Percentiles rank a stretch among this genome's conserved stretches.
These are phyloP conservation scores for Daldinia concentrica DNA, from an alignment of 495 filamentous ascomycete genomes.

Conservation along the genomic window DNA sequence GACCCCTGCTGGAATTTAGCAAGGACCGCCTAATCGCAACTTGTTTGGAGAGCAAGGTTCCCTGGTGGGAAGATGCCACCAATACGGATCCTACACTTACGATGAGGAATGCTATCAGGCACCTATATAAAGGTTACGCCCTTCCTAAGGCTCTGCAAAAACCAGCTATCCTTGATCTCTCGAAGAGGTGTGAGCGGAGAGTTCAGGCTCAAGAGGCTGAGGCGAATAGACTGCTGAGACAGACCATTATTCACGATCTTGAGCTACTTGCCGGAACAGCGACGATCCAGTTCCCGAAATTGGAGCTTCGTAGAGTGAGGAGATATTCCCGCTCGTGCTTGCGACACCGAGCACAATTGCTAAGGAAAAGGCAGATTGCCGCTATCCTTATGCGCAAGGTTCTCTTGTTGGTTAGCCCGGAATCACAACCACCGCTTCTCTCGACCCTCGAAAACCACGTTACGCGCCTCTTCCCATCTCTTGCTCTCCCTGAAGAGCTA, in stretches of 20 bases:
- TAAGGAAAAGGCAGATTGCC: constrained; percentile 50
- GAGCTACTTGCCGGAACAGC: constrained; percentile 53
- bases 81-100: constrained; percentile 83
- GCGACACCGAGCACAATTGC: constrained; percentile 42
- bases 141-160: constrained; percentile 77
- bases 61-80: constrained; percentile 87
- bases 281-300: constrained; percentile 52
- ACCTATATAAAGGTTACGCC: constrained; percentile 63
- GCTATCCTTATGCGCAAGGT: constrained; percentile 52
- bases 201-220: constrained; percentile 48
- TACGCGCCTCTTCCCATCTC: constrained; percentile 49
- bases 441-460: constrained; percentile 49
- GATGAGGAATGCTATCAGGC: constrained; percentile 79
- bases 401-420: constrained; percentile 52
- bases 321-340: constrained; percentile 22
- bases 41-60: constrained; percentile 68
- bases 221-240: constrained; percentile 45
- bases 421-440: constrained; percentile 44
- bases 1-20: constrained; percentile 77
- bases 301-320: constrained; percentile 26
- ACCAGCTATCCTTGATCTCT: constrained; percentile 67
- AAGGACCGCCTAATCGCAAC: constrained; percentile 79
- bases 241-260: constrained; percentile 51
- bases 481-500: constrained; percentile 29
- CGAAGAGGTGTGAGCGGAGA: constrained; percentile 50